Evolutionary conservation across 495 filamentous ascomycete species (phyloP).

Genomic region (Cercophora samala): DNA sequence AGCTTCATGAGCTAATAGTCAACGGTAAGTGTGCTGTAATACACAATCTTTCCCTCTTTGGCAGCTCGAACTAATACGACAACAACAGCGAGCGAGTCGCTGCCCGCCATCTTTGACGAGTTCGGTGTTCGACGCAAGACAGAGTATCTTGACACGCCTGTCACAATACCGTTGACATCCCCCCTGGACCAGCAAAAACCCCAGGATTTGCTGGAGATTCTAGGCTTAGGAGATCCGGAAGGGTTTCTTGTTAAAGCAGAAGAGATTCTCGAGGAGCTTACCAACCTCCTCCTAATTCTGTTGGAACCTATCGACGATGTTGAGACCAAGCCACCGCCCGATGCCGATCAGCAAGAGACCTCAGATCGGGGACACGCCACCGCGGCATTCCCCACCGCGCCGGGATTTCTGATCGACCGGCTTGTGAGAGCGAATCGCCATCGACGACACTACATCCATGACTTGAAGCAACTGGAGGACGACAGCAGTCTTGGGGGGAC

Average conservation of each 20-base stretch:
- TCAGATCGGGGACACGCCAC: not conserved
- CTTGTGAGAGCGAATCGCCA: slow-evolving; percentile 5
- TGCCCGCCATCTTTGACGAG: not conserved
- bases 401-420: not conserved
- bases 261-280: slow-evolving; percentile 5
- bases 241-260: slow-evolving; percentile 1
- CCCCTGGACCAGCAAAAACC: not conserved
- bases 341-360: not conserved
- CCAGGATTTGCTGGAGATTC: not conserved
- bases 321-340: not conserved
- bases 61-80: too few relatives aligned
- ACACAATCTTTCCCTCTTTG: not conserved
- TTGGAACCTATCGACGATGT: slow-evolving; percentile 11
- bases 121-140: not conserved
- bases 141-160: not conserved
- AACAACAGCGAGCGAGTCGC: slow-evolving; percentile 1
- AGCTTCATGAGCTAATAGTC: not conserved
- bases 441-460: not conserved
- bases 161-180: not conserved
- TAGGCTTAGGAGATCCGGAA: slow-evolving; percentile 1
- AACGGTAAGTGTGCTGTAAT: not conserved
- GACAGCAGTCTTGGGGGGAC: not conserved
- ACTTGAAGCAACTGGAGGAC: not conserved
- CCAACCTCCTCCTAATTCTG: not conserved
- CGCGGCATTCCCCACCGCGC: not conserved